Base-by-base conservation (phyloP, 1,139 yeast genomes). In the Yamadazyma diddensiae region DNA sequence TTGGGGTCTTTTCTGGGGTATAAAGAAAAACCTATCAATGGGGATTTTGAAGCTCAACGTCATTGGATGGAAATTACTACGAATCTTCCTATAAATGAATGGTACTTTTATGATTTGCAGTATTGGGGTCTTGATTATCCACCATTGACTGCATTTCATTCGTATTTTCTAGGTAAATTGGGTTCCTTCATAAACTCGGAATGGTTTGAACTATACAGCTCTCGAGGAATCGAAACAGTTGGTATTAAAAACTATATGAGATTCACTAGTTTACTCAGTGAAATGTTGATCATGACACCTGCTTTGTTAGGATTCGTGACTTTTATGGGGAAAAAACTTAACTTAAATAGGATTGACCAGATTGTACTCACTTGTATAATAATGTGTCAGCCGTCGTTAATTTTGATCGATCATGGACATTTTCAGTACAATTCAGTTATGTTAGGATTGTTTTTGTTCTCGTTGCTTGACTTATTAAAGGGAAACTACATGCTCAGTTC, bases 111-210 rank as follows among this genome's bases (percentile, higher is more conserved):
- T 55, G 97, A 92, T 53, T 66, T 87, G 30, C 79, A 80, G 46
- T 88, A 92, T 63, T 92, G 98, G 98, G 97, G 97, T 1, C 68
- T 94, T 29, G 98, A 94, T 57, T 94, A 92, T 55, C 99, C 99
- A 1, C 98, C 98, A 5, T 65, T 94, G 42, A 92, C 98, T 0
- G 98, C 97, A 0, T 90, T 74, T 55, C 97, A 92, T 53, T 87
- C 95, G 36, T 87, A 82, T 73, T 29, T 85, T 1, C 56, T 83
- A 33, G 98, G 98, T 0, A 67, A 69, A 37, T 46, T 92, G 18
- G 97, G 97, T 0, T 51, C 68, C 5, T 57, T 75, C 26, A 61
- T 84, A 24, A 72, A 84, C 39, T 63, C 79, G 0, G 47, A 56
- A 0, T 92, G 98, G 98, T 88, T 92, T 59, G 79, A 67, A 6